Percentiles rank a stretch among this genome's conserved stretches.
These are phyloP conservation scores for Leucogyrophana mollusca DNA, from an alignment of 768 basidiomycete species.

Conservation along the genomic window DNA sequence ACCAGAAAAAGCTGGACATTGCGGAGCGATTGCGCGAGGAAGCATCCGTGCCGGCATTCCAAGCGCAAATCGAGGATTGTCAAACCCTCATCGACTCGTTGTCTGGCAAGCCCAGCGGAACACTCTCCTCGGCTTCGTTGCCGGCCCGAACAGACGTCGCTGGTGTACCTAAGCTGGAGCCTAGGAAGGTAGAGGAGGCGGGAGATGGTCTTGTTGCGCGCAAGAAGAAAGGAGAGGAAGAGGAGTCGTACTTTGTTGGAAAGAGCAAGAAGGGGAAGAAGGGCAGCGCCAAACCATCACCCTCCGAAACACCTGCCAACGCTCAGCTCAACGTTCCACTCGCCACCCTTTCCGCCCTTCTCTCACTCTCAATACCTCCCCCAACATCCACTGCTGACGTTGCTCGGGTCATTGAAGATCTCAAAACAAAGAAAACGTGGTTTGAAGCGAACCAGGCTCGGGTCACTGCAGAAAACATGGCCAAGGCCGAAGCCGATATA, in stretches of 20 bases:
- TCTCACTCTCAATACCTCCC: conserved; percentile 86
- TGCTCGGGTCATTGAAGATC: conserved; percentile 81
- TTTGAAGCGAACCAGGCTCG: conserved; percentile 89
- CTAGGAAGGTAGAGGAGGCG: conserved; percentile 76
- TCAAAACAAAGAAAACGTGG: conserved; percentile 94
- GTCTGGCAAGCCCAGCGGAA: conserved; percentile 59
- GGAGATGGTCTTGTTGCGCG: conserved; percentile 65
- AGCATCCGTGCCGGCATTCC: conserved; percentile 86
- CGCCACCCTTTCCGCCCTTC: conserved; percentile 82
- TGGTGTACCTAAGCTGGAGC: conserved; percentile 78
- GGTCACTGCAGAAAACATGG: conserved; percentile 74
- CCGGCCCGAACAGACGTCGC: conserved; percentile 44
- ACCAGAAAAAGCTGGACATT: conserved; percentile 76
- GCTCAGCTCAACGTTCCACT: conserved; percentile 74
- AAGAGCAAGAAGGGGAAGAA: conserved; percentile 69
- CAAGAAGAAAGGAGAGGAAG: conserved; percentile 93
- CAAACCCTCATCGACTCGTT: conserved; percentile 88
- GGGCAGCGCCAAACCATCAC: conserved; percentile 38
- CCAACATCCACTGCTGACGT: conserved; percentile 77
- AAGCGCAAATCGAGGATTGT: conserved; percentile 94
- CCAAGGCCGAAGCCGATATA: conserved; percentile 78
- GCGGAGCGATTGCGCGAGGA: conserved; percentile 85
- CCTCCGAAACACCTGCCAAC: conserved; percentile 31
- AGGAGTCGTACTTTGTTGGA: conserved; percentile 78
- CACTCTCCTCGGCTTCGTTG: conserved; percentile 41